Evolutionary conservation across 768 basidiomycete genomes (phyloP).

Genomic region (Rubroboletus satanas): DNA sequence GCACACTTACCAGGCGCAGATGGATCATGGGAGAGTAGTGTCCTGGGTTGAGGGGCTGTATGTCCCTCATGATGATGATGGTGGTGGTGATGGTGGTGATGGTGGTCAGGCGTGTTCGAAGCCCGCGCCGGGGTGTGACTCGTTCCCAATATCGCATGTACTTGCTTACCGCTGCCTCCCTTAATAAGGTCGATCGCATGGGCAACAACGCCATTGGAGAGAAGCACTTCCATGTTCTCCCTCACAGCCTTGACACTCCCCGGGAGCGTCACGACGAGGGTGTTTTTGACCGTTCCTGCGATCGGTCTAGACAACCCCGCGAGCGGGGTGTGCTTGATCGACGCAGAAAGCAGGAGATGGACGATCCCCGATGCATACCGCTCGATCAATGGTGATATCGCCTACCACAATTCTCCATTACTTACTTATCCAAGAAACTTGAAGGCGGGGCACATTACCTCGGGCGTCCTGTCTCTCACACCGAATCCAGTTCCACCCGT

Average conservation of each 20-base stretch:
- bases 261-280: conserved; percentile 75
- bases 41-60: conserved; percentile 50
- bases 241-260: conserved; percentile 83
- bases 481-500: conserved; percentile 91
- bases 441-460: conserved; percentile 44
- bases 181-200: conserved; percentile 72
- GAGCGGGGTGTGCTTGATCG: conserved; percentile 69
- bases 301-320: conserved; percentile 82
- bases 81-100: conserved; percentile 17
- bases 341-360: conserved; percentile 65
- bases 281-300: conserved; percentile 65
- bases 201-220: conserved; percentile 52
- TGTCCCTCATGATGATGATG: conserved; percentile 38
- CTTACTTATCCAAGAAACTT: neutral
- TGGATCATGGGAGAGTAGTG: conserved; percentile 65
- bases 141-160: conserved; percentile 51
- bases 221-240: conserved; percentile 66
- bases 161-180: conserved; percentile 59
- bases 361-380: conserved; percentile 69
- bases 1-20: conserved; percentile 54
- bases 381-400: conserved; percentile 60
- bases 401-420: conserved; percentile 33
- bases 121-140: conserved; percentile 16
- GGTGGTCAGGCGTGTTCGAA: conserved; percentile 24
- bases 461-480: conserved; percentile 74